These are phyloP conservation scores for Gossypium aridum DNA, from an alignment of 441 rosid species.

Conservation along the genomic window DNA sequence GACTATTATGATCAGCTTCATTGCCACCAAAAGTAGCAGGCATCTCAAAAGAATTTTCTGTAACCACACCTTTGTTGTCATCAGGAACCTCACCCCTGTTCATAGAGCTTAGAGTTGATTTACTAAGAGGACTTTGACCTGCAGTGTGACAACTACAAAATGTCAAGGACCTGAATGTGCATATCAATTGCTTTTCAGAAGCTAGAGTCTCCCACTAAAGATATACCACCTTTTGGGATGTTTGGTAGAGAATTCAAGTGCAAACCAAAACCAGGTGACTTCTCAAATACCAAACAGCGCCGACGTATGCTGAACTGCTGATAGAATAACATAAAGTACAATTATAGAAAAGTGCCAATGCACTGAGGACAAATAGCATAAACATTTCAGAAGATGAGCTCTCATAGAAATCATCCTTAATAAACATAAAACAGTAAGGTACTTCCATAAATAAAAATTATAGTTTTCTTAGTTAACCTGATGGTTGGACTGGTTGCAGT, in stretches of 20 bases:
- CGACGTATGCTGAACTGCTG: conserved; percentile 43
- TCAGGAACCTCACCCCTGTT: conserved; percentile 25
- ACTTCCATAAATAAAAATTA: background rate
- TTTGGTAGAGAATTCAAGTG: conserved; percentile 38
- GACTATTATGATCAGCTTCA: conserved; percentile 20
- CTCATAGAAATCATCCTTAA: background rate
- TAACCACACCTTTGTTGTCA: conserved; percentile 10
- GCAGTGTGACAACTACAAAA: conserved; percentile 14
- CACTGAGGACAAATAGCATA: background rate
- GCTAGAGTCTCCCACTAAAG: conserved; percentile 19
- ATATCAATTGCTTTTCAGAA: conserved; percentile 22
- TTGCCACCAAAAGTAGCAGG: conserved; percentile 15
- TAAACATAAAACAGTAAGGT: background rate
- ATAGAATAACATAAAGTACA: conserved; percentile 9
- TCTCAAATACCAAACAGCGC: conserved; percentile 45
- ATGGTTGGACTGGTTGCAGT: conserved; percentile 16
- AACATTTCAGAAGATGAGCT: background rate
- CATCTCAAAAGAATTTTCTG: conserved; percentile 21
- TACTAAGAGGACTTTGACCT: conserved; percentile 14
- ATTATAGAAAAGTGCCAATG: background rate
- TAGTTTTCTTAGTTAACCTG: conserved; percentile 29
- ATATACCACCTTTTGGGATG: conserved; percentile 18
- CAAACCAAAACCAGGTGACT: conserved; percentile 32
- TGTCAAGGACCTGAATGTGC: conserved; percentile 15
- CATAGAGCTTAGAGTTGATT: conserved; percentile 19